Evolutionary conservation across 2,329 filamentous ascomycete genomes (phyloP), one percentile per base, ranked within the genome.

Genomic region (Nothophaeocryptopus gaeumannii): DNA sequence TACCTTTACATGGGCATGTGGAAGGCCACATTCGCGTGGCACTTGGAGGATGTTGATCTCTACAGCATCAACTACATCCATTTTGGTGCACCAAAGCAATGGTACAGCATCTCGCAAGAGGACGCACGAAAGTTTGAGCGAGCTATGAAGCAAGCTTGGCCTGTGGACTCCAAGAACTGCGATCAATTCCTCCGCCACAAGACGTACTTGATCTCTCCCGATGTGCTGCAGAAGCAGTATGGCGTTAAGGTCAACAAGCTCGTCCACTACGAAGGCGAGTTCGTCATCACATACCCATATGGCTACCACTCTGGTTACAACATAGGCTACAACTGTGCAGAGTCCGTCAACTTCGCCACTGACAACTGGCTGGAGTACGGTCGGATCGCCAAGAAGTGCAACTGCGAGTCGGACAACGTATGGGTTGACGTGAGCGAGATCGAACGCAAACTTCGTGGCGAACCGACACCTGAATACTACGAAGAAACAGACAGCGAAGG

Each of bases 21-120:
- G 93, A 97, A 97, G 71, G 92, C 93, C 10, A 97, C 93, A 0
- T 99, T 99, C 68, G 93, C 93, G 8, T 99, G 93, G 93, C 93
- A 99, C 79, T 74, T 99, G 45, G 93, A 99, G 68, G 93, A 99
- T 67, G 92, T 99, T 36, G 93, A 99, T 73, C 81, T 99, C 4
- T 99, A 99, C 82, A 97, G 91, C 69, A 99, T 99, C 78, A 99
- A 99, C 74, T 99, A 96, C 69, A 90, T 99, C 52, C 93, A 99
- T 66, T 99, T 99, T 68, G 93, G 93, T 47, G 93, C 93, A 1
- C 93, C 93, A 0, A 99, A 99, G 72, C 93, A 99, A 69, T 99
- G 93, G 93, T 99, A 99, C 73, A 96, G 91, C 70, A 97, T 99
- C 58, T 96, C 92, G 0, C 95, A 97, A 69, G 88, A 88, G 58